Percentiles rank a stretch among this genome's conserved stretches.
phyloP scores from a whole-genome alignment of 176 grass and related monocot species.

The Poa annua region DNA sequence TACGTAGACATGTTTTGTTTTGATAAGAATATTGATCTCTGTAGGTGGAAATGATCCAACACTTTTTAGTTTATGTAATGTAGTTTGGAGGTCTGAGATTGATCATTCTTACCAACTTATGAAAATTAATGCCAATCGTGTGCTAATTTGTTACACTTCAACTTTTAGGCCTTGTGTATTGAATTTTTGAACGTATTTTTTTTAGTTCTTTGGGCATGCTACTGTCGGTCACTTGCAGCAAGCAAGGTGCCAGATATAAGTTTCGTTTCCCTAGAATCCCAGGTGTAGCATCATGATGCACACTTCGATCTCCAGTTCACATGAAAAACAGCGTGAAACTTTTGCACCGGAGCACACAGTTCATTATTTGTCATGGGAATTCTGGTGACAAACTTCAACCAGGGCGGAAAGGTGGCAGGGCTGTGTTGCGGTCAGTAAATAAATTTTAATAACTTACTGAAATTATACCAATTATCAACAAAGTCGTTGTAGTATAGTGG shows the following conservation, averaged over 20 bases:
- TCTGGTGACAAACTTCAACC: too few species aligned
- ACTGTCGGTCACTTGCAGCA: not conserved
- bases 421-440: too few species aligned
- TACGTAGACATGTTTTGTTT: constrained; percentile 8
- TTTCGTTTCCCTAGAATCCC: not conserved
- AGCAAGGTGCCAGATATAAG: not conserved
- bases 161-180: not conserved
- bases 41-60: constrained; percentile 20
- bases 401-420: too few species aligned
- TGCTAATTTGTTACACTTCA: not conserved
- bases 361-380: too few species aligned
- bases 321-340: too few species aligned
- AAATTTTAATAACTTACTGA: too few species aligned
- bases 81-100: constrained; percentile 33
- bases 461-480: too few species aligned
- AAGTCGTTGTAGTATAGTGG: constrained; percentile 89
- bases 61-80: constrained; percentile 12
- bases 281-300: too few species aligned
- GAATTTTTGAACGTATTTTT: not conserved
- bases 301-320: too few species aligned
- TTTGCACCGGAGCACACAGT: too few species aligned
- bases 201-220: not conserved
- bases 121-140: not conserved
- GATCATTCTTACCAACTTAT: not conserved
- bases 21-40: constrained; percentile 31